A percentile compares a stretch with the other conserved stretches of the same genome.
Conservation (phyloP, 164 flowering plant genomes). For the Nelumbo lutea region DNA sequence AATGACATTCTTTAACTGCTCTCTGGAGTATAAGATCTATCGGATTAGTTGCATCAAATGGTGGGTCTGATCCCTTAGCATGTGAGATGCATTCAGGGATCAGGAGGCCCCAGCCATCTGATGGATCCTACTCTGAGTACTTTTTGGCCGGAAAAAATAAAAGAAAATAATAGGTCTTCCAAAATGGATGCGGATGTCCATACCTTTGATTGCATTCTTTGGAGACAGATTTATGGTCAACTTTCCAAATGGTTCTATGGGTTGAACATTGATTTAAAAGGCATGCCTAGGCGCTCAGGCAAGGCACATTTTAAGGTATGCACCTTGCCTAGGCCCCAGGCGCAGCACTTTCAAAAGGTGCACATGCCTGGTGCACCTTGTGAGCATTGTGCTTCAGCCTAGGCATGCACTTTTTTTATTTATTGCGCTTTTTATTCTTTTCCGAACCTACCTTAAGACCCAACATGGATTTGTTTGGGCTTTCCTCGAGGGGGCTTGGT, state of each 20-base stretch:
- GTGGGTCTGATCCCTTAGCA: neutral
- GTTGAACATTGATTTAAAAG: neutral
- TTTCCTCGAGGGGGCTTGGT: no score
- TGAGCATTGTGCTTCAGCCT: no score
- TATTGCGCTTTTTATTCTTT: no score
- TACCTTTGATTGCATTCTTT: neutral
- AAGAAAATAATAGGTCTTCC: neutral
- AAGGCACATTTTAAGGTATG: no score
- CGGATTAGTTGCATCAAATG: neutral
- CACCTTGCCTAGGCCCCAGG: no score
- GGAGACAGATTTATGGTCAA: neutral
- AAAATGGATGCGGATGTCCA: neutral
- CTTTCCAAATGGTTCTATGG: neutral
- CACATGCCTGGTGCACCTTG: no score
- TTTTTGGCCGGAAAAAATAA: neutral
- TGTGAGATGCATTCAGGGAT: neutral
- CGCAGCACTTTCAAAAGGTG: no score
- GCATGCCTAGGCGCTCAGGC: no score
- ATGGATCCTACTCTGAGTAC: neutral
- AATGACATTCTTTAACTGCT: neutral
- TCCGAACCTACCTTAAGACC: no score
- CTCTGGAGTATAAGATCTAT: neutral
- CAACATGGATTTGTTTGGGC: no score
- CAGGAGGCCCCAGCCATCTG: neutral
- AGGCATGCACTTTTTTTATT: no score